These are phyloP conservation scores for Tremella mesenterica DNA, from an alignment of 768 basidiomycete species.

Conservation along the genomic window DNA sequence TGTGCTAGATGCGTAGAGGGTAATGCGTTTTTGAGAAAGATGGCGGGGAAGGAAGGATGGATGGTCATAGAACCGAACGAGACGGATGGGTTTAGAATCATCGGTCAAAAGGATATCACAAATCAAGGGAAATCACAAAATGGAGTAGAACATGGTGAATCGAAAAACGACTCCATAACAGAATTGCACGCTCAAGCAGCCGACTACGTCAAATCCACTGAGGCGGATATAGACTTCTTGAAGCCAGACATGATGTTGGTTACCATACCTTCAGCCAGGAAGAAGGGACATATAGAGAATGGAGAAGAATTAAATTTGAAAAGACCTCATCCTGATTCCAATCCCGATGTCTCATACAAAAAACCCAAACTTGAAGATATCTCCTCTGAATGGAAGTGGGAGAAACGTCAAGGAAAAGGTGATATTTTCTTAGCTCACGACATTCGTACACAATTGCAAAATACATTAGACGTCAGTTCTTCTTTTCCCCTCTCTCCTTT, in stretches of 20 bases:
- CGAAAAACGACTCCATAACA: not conserved
- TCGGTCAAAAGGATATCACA: slow-evolving; percentile 1
- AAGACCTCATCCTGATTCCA: too few species aligned
- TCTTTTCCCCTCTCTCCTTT: not conserved
- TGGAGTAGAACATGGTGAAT: not conserved
- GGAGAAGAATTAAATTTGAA: too few species aligned
- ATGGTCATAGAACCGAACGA: slow-evolving; percentile 33
- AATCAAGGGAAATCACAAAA: not conserved
- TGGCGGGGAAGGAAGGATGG: slow-evolving; percentile 38
- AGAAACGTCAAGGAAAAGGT: slow-evolving; percentile 18
- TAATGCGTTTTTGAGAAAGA: slow-evolving; percentile 7
- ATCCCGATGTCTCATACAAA: not conserved
- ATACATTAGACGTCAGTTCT: slow-evolving; percentile 19
- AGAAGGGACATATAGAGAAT: too few species aligned
- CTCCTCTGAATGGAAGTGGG: not conserved
- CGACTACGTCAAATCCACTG: not conserved
- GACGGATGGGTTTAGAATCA: slow-evolving; percentile 1
- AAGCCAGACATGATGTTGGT: too few species aligned
- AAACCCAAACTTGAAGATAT: not conserved
- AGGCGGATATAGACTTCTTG: too few species aligned
- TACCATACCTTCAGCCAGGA: too few species aligned
- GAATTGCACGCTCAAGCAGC: not conserved
- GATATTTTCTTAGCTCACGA: slow-evolving; percentile 41
- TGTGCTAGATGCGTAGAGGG: slow-evolving; percentile 29
- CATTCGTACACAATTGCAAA: slow-evolving; percentile 20